These are phyloP conservation scores for Aspergillus conjunctus DNA, from an alignment of 495 filamentous ascomycete species.

Conservation along the genomic window DNA sequence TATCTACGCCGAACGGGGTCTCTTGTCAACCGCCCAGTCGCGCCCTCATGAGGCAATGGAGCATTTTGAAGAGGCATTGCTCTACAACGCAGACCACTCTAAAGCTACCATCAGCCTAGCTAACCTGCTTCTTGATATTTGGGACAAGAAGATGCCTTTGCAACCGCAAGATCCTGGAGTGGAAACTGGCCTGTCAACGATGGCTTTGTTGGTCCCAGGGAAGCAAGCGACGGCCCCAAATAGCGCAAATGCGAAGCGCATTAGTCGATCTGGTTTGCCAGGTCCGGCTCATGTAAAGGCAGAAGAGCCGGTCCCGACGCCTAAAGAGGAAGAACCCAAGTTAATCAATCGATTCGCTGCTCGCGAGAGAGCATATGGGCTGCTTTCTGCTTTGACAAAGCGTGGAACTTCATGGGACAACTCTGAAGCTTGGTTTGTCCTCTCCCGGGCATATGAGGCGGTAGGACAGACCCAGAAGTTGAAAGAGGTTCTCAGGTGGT, in stretches of 20 bases:
- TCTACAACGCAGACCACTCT: constrained; percentile 72
- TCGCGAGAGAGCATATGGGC: constrained; percentile 80
- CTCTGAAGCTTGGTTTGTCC: constrained; percentile 89
- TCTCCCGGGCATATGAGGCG: constrained; percentile 83
- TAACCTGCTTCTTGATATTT: constrained; percentile 85
- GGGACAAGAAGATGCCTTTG: constrained; percentile 59
- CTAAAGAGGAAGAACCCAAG: constrained; percentile 51
- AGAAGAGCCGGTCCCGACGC: constrained; percentile 15
- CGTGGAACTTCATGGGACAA: constrained; percentile 88
- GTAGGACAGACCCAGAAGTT: constrained; percentile 82
- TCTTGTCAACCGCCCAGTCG: constrained; percentile 62
- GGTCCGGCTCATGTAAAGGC: constrained; percentile 14
- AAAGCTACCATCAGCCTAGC: constrained; percentile 79
- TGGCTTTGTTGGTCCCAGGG: constrained; percentile 26
- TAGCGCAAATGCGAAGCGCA: constrained; percentile 13
- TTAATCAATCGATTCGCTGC: constrained; percentile 77
- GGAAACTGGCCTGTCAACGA: constrained; percentile 33
- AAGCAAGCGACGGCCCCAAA: constrained; percentile 25
- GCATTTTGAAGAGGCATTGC: constrained; percentile 78
- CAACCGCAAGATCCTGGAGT: constrained; percentile 41
- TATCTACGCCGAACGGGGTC: constrained; percentile 73
- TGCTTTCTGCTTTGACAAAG: constrained; percentile 80
- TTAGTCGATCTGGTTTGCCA: constrained; percentile 1
- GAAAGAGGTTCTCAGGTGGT: constrained; percentile 73
- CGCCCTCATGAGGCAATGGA: constrained; percentile 66